phyloP scores from a whole-genome alignment of 2,329 filamentous ascomycete genomes.

The Dothideomycetes sp. region DNA sequence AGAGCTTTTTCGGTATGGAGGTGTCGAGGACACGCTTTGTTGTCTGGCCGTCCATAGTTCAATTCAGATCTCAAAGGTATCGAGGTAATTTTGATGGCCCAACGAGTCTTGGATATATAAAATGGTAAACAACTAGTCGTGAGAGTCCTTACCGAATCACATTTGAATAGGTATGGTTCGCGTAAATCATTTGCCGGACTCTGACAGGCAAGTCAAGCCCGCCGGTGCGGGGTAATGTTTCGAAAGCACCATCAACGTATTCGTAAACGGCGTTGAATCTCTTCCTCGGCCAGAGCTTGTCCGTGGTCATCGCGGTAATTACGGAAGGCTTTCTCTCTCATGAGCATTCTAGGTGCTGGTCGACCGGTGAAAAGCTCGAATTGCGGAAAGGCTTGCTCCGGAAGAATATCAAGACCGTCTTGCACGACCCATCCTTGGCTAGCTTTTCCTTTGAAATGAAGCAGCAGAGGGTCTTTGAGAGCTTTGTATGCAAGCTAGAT shows the following conservation, averaged over 20 bases:
- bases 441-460: slow-evolving; percentile 52
- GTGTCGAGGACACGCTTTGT: too few species aligned
- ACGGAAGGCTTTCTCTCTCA: slow-evolving; percentile 32
- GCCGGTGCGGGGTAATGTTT: too few species aligned
- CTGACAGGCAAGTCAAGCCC: too few species aligned
- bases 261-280: neutral
- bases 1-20: slow-evolving; percentile 11
- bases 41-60: too few species aligned
- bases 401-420: slow-evolving; percentile 64
- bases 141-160: too few species aligned
- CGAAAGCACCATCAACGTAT: too few species aligned
- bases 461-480: slow-evolving; percentile 58
- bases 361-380: slow-evolving; percentile 72
- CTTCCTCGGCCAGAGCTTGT: neutral
- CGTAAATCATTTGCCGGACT: too few species aligned
- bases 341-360: slow-evolving; percentile 58
- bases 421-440: slow-evolving; percentile 63
- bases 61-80: too few species aligned
- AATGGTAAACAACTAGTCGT: too few species aligned
- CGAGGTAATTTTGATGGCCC: too few species aligned
- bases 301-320: neutral
- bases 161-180: too few species aligned
- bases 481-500: slow-evolving; percentile 53
- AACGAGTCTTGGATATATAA: too few species aligned
- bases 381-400: slow-evolving; percentile 70